Evolutionary conservation across 352 stramenopile genomes (phyloP).

Genomic region (Sclerospora graminicola): DNA sequence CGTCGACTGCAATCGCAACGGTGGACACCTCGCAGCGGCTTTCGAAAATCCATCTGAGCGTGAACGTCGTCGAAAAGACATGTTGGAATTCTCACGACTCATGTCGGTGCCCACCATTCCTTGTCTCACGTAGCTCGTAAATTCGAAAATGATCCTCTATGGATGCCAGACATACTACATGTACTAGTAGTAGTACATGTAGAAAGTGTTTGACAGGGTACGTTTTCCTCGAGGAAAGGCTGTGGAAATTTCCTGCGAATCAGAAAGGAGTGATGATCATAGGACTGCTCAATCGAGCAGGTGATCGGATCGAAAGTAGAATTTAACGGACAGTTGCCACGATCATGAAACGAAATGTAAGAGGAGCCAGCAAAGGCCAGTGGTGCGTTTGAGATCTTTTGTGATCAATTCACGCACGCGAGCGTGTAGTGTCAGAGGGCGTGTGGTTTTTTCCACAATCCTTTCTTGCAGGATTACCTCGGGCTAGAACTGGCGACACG

Average conservation of each 20-base stretch:
- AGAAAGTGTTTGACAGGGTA: neutral
- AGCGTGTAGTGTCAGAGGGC: conserved; percentile 3
- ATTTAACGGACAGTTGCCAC: neutral
- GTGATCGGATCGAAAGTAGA: neutral
- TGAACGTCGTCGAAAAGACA: conserved; percentile 9
- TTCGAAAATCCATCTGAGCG: conserved; percentile 14
- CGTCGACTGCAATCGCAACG: conserved; percentile 1
- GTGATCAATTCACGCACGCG: neutral
- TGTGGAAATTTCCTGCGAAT: conserved; percentile 13
- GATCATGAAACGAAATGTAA: conserved; percentile 3
- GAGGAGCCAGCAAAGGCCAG: conserved; percentile 3
- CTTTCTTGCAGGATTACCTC: conserved; percentile 1
- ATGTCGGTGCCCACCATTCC: conserved; percentile 4
- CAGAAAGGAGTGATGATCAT: neutral
- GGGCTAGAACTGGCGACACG: conserved; percentile 1
- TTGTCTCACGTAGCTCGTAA: neutral
- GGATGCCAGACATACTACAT: neutral
- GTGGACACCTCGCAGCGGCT: conserved; percentile 2
- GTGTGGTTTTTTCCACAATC: conserved; percentile 14
- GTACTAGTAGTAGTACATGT: no score
- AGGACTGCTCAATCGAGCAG: neutral
- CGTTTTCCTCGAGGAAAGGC: conserved; percentile 9
- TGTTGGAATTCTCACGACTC: neutral
- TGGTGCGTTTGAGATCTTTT: conserved; percentile 2
- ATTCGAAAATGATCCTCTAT: conserved; percentile 15